phyloP scores from a whole-genome alignment of 2,329 filamentous ascomycete species.

The Ophiosphaerella herpotricha region DNA sequence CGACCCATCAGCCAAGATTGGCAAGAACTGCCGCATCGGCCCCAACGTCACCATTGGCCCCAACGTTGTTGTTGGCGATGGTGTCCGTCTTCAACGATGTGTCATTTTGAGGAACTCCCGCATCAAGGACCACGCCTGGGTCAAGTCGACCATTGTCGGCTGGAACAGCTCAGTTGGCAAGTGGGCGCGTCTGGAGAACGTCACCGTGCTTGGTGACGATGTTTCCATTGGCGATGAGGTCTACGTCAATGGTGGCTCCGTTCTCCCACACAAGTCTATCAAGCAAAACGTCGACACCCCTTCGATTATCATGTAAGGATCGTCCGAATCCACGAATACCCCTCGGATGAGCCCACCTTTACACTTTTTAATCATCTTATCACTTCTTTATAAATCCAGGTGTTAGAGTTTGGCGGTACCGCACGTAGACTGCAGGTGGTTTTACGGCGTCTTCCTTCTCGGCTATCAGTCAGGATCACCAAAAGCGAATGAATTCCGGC shows the following conservation, averaged over 20 bases:
- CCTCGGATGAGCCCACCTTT: constrained; percentile 13
- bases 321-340: constrained; percentile 6
- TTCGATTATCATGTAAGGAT: constrained; percentile 53
- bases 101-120: constrained; percentile 88
- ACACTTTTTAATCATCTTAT: constrained; percentile 38
- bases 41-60: constrained; percentile 97
- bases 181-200: constrained; percentile 96
- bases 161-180: constrained; percentile 97
- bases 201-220: constrained; percentile 96
- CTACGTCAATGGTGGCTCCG: constrained; percentile 95
- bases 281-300: constrained; percentile 87
- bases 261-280: constrained; percentile 98
- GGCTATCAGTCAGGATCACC: constrained; percentile 18
- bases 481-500: constrained; percentile 18
- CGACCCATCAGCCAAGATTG: constrained; percentile 91
- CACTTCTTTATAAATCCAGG: constrained; percentile 41
- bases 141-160: constrained; percentile 97
- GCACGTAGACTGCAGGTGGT: constrained; percentile 14
- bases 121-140: constrained; percentile 98
- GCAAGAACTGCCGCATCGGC: constrained; percentile 97
- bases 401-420: constrained; percentile 19
- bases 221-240: constrained; percentile 98
- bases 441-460: constrained; percentile 9
- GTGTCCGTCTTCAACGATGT: constrained; percentile 90
- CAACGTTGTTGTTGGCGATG: constrained; percentile 88